A percentile compares a stretch with the other conserved stretches of the same genome.
Conservation (phyloP, 176 grass and related monocot species). For the Leersia perrieri region DNA sequence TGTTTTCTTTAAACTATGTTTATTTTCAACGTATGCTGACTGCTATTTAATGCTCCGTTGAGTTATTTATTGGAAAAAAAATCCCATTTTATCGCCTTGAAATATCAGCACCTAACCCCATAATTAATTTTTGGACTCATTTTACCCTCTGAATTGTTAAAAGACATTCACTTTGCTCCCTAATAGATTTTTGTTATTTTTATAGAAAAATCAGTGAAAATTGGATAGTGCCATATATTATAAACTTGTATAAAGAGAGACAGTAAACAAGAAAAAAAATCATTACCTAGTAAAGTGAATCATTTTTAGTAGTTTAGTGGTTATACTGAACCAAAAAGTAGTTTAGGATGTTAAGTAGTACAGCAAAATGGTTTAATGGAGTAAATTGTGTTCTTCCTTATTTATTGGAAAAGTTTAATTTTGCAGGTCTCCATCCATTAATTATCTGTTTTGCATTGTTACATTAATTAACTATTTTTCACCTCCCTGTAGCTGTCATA, state of each 20-base stretch:
- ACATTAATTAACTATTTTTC: neutral
- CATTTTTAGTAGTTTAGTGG: neutral
- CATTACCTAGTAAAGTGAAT: neutral
- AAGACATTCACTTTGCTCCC: neutral
- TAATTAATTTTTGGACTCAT: neutral
- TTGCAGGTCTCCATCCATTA: neutral
- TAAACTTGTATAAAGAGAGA: neutral
- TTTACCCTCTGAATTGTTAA: neutral
- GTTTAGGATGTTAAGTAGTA: neutral
- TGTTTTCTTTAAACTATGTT: neutral
- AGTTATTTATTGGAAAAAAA: neutral
- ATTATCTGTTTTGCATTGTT: conserved; percentile 7
- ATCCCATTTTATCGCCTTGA: neutral
- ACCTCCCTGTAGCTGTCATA: neutral
- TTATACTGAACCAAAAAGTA: neutral
- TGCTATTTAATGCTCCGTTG: neutral
- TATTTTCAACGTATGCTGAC: neutral
- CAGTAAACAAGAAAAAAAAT: neutral
- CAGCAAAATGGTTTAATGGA: neutral
- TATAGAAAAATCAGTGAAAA: neutral
- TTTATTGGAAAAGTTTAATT: neutral
- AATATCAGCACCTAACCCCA: neutral
- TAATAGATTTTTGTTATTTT: neutral
- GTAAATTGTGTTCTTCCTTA: neutral
- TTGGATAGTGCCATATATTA: neutral